A percentile compares a stretch with the other conserved stretches of the same genome.
phyloP scores from a whole-genome alignment of 2,329 filamentous ascomycete species.

The Neofusicoccum cordaticola region DNA sequence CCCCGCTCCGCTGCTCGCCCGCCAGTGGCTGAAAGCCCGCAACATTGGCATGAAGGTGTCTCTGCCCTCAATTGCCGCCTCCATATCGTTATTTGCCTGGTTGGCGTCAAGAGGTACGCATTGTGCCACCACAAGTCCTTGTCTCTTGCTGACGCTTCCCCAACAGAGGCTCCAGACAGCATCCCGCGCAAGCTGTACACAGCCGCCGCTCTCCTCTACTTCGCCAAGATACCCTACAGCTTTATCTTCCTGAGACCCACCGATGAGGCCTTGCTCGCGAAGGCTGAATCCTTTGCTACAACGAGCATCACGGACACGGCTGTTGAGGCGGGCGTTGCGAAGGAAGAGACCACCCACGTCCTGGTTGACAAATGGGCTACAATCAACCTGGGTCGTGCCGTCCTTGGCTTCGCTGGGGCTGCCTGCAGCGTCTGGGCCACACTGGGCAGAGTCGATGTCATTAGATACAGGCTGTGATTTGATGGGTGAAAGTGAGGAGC shows the following conservation, averaged over 20 bases:
- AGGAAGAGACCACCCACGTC: constrained; percentile 48
- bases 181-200: constrained; percentile 45
- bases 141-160: neutral
- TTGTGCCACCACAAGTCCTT: neutral
- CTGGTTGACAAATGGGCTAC: constrained; percentile 57
- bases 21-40: constrained; percentile 53
- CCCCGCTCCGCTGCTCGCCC: constrained; percentile 54
- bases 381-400: constrained; percentile 49
- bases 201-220: constrained; percentile 44
- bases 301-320: constrained; percentile 36
- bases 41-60: constrained; percentile 33
- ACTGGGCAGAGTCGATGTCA: constrained; percentile 19
- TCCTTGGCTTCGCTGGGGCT: constrained; percentile 27
- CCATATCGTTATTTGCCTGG: constrained; percentile 41
- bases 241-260: constrained; percentile 45
- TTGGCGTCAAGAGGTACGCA: constrained; percentile 44
- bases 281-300: constrained; percentile 30
- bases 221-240: constrained; percentile 54
- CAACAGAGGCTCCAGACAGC: constrained; percentile 28
- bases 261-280: constrained; percentile 49
- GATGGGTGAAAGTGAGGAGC: neutral
- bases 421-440: constrained; percentile 27
- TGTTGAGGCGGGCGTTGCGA: constrained; percentile 35
- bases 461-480: constrained; percentile 4
- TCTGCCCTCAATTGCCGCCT: constrained; percentile 33